Evolutionary conservation across 2,329 filamentous ascomycete genomes (phyloP).

Genomic region (Pseudogymnoascus sp.): DNA sequence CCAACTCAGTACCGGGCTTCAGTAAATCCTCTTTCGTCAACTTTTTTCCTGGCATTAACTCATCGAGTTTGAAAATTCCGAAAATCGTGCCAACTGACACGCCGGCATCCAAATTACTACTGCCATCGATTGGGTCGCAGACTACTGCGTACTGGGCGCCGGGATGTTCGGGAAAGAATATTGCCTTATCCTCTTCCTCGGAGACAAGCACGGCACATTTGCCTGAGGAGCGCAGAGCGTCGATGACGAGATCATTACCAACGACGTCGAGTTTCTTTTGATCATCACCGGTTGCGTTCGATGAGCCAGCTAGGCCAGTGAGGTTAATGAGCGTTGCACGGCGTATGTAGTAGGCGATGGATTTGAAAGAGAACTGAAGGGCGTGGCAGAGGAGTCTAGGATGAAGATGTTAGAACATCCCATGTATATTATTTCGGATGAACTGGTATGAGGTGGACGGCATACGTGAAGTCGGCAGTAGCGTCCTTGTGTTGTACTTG

Average conservation of each 20-base stretch:
- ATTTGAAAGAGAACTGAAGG: constrained; percentile 99
- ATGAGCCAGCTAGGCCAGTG: constrained; percentile 85
- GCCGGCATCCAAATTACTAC: constrained; percentile 93
- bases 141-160: constrained; percentile 84
- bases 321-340: constrained; percentile 92
- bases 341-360: constrained; percentile 98
- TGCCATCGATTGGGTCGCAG: constrained; percentile 96
- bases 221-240: constrained; percentile 86
- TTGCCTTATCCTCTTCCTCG: constrained; percentile 90
- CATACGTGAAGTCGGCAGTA: constrained; percentile 96
- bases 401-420: constrained; percentile 6
- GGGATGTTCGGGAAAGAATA: constrained; percentile 62
- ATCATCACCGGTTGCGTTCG: constrained; percentile 92
- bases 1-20: constrained; percentile 79
- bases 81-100: constrained; percentile 98
- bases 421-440: constrained; percentile 11
- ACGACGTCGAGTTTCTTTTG: constrained; percentile 99
- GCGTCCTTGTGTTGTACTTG: constrained; percentile 88
- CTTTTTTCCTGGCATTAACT: constrained; percentile 39
- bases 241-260: constrained; percentile 94
- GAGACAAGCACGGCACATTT: constrained; percentile 88
- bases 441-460: background rate
- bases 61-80: constrained; percentile 71
- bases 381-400: constrained; percentile 85
- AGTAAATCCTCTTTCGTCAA: constrained; percentile 80